Conservation (phyloP, 441 rosid genomes). For the Corymbia citriodora region DNA sequence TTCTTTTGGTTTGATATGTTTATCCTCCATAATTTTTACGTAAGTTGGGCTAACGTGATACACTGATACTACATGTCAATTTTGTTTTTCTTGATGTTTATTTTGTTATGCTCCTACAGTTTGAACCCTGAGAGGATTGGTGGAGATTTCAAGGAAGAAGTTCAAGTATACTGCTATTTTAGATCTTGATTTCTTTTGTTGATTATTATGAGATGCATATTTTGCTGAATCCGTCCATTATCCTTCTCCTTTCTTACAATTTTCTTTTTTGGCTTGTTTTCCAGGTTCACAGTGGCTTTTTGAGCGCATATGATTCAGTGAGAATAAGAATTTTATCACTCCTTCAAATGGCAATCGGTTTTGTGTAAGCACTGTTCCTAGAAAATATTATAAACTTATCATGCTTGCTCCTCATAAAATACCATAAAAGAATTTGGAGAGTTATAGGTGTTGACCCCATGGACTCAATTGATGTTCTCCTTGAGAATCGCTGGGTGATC, state of each 20-base stretch:
- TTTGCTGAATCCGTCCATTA: neutral
- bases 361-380: conserved; percentile 42
- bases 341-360: conserved; percentile 58
- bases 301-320: conserved; percentile 89
- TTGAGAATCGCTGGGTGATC: neutral
- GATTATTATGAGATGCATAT: neutral
- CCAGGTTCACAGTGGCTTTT: conserved; percentile 93
- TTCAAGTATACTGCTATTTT: conserved; percentile 42
- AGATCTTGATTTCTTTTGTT: neutral
- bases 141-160: conserved; percentile 91
- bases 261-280: neutral
- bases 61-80: neutral
- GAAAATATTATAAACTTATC: neutral
- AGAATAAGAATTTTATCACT: conserved; percentile 72
- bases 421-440: neutral
- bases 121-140: conserved; percentile 93
- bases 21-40: neutral
- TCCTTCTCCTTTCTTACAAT: neutral
- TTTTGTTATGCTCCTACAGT: conserved; percentile 26
- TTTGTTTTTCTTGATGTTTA: neutral
- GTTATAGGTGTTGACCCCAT: neutral
- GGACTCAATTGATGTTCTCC: neutral
- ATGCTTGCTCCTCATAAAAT: neutral
- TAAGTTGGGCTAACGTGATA: neutral
- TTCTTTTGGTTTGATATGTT: neutral